These are phyloP conservation scores for Mycosphaerella sp. DNA, from an alignment of 2,329 filamentous ascomycete species.

Conservation along the genomic window DNA sequence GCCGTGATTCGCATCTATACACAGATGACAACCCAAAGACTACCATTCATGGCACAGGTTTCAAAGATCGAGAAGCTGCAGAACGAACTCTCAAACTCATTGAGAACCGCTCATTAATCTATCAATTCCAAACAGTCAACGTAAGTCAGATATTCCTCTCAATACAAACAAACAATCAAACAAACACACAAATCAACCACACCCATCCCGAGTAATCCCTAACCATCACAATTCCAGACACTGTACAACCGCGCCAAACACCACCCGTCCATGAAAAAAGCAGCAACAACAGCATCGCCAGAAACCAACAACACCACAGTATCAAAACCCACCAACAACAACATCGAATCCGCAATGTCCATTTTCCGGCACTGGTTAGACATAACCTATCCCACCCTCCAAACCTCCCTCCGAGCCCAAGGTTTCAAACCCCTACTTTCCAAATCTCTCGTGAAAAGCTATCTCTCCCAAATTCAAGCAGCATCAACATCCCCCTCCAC, in stretches of 20 bases:
- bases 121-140: conserved; percentile 33
- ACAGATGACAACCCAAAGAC: conserved; percentile 33
- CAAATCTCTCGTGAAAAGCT: conserved; percentile 24
- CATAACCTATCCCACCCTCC: conserved; percentile 27
- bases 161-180: too few species aligned
- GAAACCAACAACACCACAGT: not conserved
- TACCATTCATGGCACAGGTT: conserved; percentile 32
- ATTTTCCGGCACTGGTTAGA: conserved; percentile 30
- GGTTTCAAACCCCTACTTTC: conserved; percentile 31
- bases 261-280: conserved; percentile 28
- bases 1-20: conserved; percentile 31
- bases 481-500: too few species aligned
- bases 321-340: too few species aligned
- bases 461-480: conserved; percentile 19
- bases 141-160: too few species aligned
- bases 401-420: conserved; percentile 21
- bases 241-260: conserved; percentile 30
- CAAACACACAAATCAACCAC: too few species aligned
- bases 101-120: conserved; percentile 28
- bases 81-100: conserved; percentile 28
- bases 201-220: too few species aligned
- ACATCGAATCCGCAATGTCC: conserved; percentile 27
- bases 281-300: conserved; percentile 13
- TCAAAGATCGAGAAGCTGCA: conserved; percentile 29
- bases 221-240: conserved; percentile 6